These are phyloP conservation scores for Phytopythium boreale DNA, from an alignment of 352 stramenopile genomes.

Conservation along the genomic window DNA sequence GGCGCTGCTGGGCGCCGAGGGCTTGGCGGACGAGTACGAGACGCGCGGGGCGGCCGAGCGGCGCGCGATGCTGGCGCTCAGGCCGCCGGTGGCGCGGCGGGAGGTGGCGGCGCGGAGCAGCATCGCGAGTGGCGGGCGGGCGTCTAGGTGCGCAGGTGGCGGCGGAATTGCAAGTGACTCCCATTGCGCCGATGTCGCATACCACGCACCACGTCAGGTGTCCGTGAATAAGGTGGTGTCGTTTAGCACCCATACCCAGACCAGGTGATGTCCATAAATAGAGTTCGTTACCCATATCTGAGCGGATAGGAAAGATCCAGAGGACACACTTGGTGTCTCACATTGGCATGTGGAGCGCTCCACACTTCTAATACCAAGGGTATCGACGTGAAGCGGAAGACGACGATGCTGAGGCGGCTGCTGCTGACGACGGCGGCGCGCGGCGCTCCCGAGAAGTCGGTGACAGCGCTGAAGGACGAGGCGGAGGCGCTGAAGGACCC, in stretches of 20 bases:
- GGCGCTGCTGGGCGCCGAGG: conserved; percentile 15
- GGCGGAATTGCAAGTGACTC: conserved; percentile 2
- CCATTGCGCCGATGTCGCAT: background rate
- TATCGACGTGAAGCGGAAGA: no score
- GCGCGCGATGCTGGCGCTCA: conserved; percentile 49
- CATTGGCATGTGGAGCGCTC: background rate
- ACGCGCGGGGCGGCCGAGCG: background rate
- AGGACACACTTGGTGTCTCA: background rate
- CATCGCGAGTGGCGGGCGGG: background rate
- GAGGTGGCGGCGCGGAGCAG: conserved; percentile 7
- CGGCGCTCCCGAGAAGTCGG: background rate
- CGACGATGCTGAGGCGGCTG: conserved; percentile 9
- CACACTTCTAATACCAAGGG: conserved; percentile 4
- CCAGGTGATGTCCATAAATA: background rate
- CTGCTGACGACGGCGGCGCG: conserved; percentile 14
- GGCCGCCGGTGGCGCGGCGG: conserved; percentile 12
- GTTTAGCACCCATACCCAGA: no score
- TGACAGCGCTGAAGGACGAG: background rate
- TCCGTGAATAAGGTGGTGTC: background rate
- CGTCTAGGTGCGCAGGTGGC: background rate
- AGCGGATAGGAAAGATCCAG: background rate
- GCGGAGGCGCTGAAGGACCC: conserved; percentile 8
- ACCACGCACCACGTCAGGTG: background rate
- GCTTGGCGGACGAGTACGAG: conserved; percentile 9
- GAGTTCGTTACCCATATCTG: background rate